Evolutionary conservation across 2,329 filamentous ascomycete species (phyloP), one percentile per base, ranked within the genome.

Genomic region (Onygenales sp.): DNA sequence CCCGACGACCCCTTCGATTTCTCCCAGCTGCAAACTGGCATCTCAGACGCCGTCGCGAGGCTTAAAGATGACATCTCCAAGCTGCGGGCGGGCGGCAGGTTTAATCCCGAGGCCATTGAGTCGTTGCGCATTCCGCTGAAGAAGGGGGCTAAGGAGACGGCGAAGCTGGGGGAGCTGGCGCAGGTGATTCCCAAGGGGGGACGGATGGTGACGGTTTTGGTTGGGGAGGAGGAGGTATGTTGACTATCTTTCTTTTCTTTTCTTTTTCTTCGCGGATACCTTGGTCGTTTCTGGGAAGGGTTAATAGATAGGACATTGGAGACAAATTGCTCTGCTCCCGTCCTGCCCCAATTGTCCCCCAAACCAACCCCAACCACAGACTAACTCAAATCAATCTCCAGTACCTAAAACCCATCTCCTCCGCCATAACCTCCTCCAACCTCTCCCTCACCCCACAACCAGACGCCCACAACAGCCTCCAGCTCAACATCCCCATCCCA

Each of bases 141-240:
- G 45, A 56, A 58, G 8, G 67, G 67, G 17, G 61, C 52, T 21
- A 80, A 77, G 54, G 72, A 78, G 54, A 78, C 68, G 1, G 74
- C 79, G 48, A 75, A 71, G 57, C 61, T 88, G 49, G 75, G 77
- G 8, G 83, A 86, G 62, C 62, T 88, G 53, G 84, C 83, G 2
- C 84, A 86, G 63, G 81, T 87, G 13, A 73, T 87, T 40, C 81
- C 82, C 0, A 83, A 84, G 61, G 83, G 77, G 31, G 76, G 83
- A 9, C 69, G 83, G 52, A 75, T 75, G 59, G 66, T 86, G 33
- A 78, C 80, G 54, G 72, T 87, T n/a, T 65, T 85, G 21, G 81
- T 80, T 40, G 79, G 82, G 11, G 85, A 87, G 62, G 77, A 81
- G 61, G 79, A 81, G 55, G 83, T 85, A 64, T 61, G 76, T 72